A percentile compares a stretch with the other conserved stretches of the same genome.
These are phyloP conservation scores for Ogataea allantospora DNA, from an alignment of 805 yeast genomes.

Conservation along the genomic window DNA sequence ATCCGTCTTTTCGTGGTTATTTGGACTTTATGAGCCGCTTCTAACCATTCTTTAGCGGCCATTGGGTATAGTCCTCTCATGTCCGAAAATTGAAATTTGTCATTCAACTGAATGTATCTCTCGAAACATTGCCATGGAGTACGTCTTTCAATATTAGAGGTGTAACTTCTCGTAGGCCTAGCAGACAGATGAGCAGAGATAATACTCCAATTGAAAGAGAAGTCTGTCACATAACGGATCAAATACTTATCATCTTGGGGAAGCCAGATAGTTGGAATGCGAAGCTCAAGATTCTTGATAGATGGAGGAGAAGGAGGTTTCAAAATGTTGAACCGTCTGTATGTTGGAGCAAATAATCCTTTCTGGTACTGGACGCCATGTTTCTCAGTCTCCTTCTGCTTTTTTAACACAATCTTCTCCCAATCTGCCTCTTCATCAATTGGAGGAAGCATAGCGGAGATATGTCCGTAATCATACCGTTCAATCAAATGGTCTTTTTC, in stretches of 20 bases:
- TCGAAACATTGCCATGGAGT: slow-evolving; percentile 99
- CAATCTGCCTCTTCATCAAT: slow-evolving; percentile 59
- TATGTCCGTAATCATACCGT: slow-evolving; percentile 42
- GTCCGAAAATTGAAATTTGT: slow-evolving; percentile 80
- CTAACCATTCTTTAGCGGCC: slow-evolving; percentile 87
- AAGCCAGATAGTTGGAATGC: slow-evolving; percentile 94
- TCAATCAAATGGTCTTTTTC: slow-evolving; percentile 32
- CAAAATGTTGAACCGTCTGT: slow-evolving; percentile 58
- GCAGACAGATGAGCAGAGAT: slow-evolving; percentile 78
- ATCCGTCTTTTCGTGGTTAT: slow-evolving; percentile 84
- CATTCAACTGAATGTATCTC: slow-evolving; percentile 88
- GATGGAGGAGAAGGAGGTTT: slow-evolving; percentile 94
- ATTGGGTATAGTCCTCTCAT: slow-evolving; percentile 84
- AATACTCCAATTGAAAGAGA: slow-evolving; percentile 89
- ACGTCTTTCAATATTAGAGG: slow-evolving; percentile 87
- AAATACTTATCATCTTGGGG: slow-evolving; percentile 88
- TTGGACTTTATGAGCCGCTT: slow-evolving; percentile 86
- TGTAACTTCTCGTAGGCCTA: slow-evolving; percentile 64
- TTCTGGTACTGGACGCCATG: slow-evolving; percentile 44
- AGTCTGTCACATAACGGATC: slow-evolving; percentile 79
- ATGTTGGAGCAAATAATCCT: slow-evolving; percentile 54
- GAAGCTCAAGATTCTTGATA: slow-evolving; percentile 68
- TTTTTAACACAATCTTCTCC: slow-evolving; percentile 56
- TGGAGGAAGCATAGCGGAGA: slow-evolving; percentile 65
- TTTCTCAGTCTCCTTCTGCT: slow-evolving; percentile 40